phyloP scores from a whole-genome alignment of 2,329 filamentous ascomycete species.

The Fusarium neocosmosporiellum region DNA sequence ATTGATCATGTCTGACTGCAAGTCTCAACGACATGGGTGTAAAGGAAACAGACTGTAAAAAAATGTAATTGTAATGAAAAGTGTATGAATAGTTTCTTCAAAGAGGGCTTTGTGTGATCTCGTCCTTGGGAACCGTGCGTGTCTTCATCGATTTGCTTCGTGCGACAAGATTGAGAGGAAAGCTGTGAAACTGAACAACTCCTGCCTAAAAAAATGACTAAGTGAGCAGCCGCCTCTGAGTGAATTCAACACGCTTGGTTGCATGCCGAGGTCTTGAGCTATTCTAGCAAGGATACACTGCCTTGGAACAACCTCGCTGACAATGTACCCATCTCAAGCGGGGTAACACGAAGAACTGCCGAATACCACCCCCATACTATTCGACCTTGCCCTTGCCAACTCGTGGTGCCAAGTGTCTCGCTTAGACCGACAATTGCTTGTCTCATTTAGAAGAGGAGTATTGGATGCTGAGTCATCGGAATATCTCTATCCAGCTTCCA shows the following conservation, averaged over 20 bases:
- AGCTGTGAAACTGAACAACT: neutral
- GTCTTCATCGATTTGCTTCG: neutral
- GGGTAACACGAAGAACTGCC: neutral
- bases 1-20: slow-evolving; percentile 12
- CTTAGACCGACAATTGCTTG: neutral
- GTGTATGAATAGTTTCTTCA: neutral
- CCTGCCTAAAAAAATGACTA: neutral
- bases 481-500: neutral
- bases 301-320: neutral
- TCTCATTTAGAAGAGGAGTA: neutral
- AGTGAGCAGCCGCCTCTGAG: neutral
- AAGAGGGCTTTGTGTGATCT: too few species aligned
- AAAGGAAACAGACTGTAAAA: neutral
- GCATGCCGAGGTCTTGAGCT: neutral
- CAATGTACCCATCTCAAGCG: neutral
- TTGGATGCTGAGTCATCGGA: neutral
- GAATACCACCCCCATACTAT: neutral
- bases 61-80: neutral
- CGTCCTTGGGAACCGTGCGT: neutral
- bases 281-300: neutral
- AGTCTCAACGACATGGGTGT: neutral
- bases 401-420: neutral
- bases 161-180: neutral
- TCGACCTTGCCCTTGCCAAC: neutral
- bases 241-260: neutral